Conservation (phyloP, 305 asterid species). For the Stenogyne calaminthoides region DNA sequence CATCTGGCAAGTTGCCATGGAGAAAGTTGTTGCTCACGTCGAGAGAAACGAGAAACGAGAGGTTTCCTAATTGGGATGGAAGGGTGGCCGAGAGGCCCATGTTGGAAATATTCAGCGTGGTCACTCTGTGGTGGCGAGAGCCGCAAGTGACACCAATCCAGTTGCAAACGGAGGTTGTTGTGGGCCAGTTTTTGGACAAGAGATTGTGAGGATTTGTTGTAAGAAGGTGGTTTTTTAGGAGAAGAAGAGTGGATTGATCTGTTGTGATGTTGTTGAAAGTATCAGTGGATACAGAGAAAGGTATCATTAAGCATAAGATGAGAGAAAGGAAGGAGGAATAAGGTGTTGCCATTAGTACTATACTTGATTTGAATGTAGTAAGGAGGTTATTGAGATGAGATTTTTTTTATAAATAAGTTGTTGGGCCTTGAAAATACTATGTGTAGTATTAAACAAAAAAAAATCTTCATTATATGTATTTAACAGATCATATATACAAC, state of each 20-base stretch:
- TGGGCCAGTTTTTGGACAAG: conserved; percentile 24
- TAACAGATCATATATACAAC: too few species aligned
- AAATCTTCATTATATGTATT: too few species aligned
- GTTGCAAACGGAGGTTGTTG: conserved; percentile 14
- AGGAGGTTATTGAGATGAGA: too few species aligned
- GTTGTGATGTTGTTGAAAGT: not conserved
- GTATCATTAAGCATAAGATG: not conserved
- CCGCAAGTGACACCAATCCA: conserved; percentile 27
- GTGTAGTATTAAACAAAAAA: too few species aligned
- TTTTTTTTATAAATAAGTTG: not conserved
- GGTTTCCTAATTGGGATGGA: conserved; percentile 32
- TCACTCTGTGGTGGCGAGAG: conserved; percentile 17
- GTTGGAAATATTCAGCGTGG: conserved; percentile 17
- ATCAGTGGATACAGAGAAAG: not conserved
- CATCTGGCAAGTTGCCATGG: conserved; percentile 23
- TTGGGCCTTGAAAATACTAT: not conserved
- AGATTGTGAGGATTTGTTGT: not conserved
- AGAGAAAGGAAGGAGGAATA: not conserved
- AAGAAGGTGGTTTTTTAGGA: not conserved
- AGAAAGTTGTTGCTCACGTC: conserved; percentile 16
- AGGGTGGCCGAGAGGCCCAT: conserved; percentile 25
- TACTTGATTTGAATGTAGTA: not conserved
- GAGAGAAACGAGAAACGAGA: conserved; percentile 25
- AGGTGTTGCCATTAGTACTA: not conserved
- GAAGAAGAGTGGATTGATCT: conserved; percentile 18